A percentile compares a stretch with the other conserved stretches of the same genome.
These are phyloP conservation scores for Exophiala lecanii-corni DNA, from an alignment of 2,329 filamentous ascomycete genomes.

Conservation along the genomic window DNA sequence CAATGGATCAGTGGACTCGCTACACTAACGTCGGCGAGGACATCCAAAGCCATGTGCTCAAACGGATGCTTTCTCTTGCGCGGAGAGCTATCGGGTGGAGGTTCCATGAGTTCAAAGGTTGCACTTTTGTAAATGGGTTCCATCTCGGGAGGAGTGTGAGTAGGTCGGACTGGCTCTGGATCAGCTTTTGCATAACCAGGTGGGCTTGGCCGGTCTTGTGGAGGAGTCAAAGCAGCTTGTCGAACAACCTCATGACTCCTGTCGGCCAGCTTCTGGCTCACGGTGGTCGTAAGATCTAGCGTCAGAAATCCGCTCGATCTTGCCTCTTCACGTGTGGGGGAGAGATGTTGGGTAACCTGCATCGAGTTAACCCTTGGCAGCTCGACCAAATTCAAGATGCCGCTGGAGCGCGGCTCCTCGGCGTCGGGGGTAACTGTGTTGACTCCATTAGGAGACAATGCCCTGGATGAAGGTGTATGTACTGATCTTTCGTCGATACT, in stretches of 20 bases:
- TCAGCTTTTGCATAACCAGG: slow-evolving; percentile 13
- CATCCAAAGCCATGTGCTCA: slow-evolving; percentile 24
- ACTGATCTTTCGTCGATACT: slow-evolving; percentile 21
- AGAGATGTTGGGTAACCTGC: slow-evolving; percentile 12
- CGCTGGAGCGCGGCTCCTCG: slow-evolving; percentile 25
- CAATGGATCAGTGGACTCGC: slow-evolving; percentile 23
- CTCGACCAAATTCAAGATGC: slow-evolving; percentile 25
- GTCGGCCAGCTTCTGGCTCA: slow-evolving; percentile 10
- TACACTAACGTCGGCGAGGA: slow-evolving; percentile 25
- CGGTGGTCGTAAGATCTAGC: slow-evolving; percentile 20
- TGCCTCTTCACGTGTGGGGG: slow-evolving; percentile 21
- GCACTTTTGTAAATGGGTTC: slow-evolving; percentile 7
- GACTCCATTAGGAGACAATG: slow-evolving; percentile 19
- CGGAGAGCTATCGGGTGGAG: slow-evolving; percentile 16
- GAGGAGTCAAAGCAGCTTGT: slow-evolving; percentile 11
- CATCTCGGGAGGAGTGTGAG: slow-evolving; percentile 12
- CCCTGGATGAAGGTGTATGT: slow-evolving; percentile 21
- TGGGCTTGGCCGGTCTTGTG: slow-evolving; percentile 19
- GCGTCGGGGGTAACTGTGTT: slow-evolving; percentile 8
- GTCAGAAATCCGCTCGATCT: slow-evolving; percentile 26
- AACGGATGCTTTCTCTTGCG: slow-evolving; percentile 24
- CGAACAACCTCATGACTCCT: slow-evolving; percentile 12
- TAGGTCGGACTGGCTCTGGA: slow-evolving; percentile 8
- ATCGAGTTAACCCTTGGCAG: slow-evolving; percentile 9
- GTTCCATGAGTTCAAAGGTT: slow-evolving; percentile 15